Percentiles rank a stretch among this genome's conserved stretches.
Conservation (phyloP, 495 filamentous ascomycete genomes). For the Penicillium goetzii region DNA sequence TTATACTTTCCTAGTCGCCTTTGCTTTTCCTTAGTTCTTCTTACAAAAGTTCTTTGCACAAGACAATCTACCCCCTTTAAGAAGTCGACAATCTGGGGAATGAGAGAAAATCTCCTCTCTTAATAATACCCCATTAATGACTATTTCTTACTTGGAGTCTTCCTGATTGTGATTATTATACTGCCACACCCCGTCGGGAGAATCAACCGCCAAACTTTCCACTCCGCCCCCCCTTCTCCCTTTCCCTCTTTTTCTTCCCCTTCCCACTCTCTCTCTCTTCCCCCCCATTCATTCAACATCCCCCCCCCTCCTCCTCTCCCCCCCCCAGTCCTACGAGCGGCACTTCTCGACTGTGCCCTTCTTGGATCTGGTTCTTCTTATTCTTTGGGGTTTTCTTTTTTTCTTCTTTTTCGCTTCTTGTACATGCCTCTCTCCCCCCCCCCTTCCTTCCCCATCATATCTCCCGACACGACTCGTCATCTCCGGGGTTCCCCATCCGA, state of each 20-base stretch:
- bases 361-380: slow-evolving; percentile 35
- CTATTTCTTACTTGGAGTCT: not conserved
- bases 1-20: slow-evolving; percentile 3
- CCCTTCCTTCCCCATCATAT: slow-evolving; percentile 26
- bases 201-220: slow-evolving; percentile 2
- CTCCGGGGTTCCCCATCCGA: slow-evolving; percentile 27
- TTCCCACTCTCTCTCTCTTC: slow-evolving; percentile 21
- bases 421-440: slow-evolving; percentile 42
- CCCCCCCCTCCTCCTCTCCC: slow-evolving; percentile 16
- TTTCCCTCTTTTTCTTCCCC: slow-evolving; percentile 23
- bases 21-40: slow-evolving; percentile 1
- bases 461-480: slow-evolving; percentile 12
- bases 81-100: slow-evolving; percentile 2
- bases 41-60: not conserved
- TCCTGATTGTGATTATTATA: not conserved
- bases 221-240: slow-evolving; percentile 13
- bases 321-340: slow-evolving; percentile 30
- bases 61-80: not conserved
- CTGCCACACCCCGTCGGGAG: not conserved
- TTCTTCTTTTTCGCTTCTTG: slow-evolving; percentile 32
- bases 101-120: not conserved
- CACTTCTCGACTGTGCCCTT: slow-evolving; percentile 37
- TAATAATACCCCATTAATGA: not conserved
- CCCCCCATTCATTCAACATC: slow-evolving; percentile 19
- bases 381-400: slow-evolving; percentile 21